These are phyloP conservation scores for Forsythia suspensa DNA, from an alignment of 257 asterid genomes.

Conservation along the genomic window DNA sequence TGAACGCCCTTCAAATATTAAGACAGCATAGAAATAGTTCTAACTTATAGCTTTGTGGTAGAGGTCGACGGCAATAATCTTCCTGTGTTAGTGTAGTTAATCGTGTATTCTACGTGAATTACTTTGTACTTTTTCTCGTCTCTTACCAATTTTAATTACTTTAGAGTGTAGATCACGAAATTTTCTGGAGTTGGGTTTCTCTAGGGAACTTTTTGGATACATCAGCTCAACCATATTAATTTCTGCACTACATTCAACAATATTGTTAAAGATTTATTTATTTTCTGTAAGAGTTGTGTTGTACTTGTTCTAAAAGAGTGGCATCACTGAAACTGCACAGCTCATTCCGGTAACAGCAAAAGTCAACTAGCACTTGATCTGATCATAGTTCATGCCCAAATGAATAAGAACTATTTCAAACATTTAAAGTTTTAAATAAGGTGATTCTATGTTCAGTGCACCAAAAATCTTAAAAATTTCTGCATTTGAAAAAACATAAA, in stretches of 20 bases:
- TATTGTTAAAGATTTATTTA: too few relatives aligned
- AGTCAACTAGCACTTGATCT: background rate
- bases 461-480: too few relatives aligned
- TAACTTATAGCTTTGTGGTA: constrained; percentile 7
- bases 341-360: background rate
- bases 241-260: background rate
- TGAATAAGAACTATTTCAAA: background rate
- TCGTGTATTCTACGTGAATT: background rate
- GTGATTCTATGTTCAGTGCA: background rate
- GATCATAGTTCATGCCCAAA: background rate
- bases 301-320: background rate
- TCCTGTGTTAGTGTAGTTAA: background rate
- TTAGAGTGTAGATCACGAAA: background rate
- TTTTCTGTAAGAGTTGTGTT: too few relatives aligned
- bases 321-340: background rate
- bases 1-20: constrained; percentile 6
- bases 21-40: constrained; percentile 15
- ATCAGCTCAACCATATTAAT: background rate
- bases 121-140: background rate
- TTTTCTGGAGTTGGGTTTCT: background rate
- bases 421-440: background rate
- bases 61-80: constrained; percentile 20
- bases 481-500: too few relatives aligned
- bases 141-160: background rate
- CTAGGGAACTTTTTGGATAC: background rate